A percentile compares a stretch with the other conserved stretches of the same genome.
Evolutionary conservation across 352 stramenopile genomes (phyloP).

Genomic region (Phytophthora ramorum): DNA sequence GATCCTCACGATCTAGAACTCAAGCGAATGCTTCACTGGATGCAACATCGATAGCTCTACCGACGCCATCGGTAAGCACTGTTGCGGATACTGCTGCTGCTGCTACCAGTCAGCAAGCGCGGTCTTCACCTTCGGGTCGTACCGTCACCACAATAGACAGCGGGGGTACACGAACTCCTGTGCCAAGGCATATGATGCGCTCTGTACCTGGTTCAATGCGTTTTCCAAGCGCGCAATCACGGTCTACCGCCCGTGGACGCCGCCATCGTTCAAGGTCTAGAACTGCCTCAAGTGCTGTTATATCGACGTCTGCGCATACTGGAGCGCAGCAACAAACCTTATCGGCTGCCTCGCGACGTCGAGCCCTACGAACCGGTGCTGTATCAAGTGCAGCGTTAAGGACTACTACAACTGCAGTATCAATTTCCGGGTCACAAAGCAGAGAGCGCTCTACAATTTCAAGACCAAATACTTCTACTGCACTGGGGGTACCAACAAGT

Average conservation of each 20-base stretch:
- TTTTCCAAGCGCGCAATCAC: conserved; percentile 12
- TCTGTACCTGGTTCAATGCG: conserved; percentile 12
- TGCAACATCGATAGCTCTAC: background rate
- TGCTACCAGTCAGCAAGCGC: background rate
- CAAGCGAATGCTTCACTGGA: background rate
- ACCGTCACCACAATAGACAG: background rate
- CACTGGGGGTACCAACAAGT: background rate
- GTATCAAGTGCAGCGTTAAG: background rate
- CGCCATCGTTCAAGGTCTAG: conserved; percentile 7
- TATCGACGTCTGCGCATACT: background rate
- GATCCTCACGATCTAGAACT: conserved; percentile 2
- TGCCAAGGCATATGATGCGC: conserved; percentile 17
- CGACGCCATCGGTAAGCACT: background rate
- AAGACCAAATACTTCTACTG: background rate
- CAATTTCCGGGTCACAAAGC: background rate
- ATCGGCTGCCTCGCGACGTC: conserved; percentile 5
- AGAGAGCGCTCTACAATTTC: background rate
- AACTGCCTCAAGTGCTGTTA: conserved; percentile 1
- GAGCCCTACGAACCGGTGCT: conserved; percentile 5
- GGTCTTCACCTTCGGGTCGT: conserved; percentile 5
- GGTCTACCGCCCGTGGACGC: conserved; percentile 1
- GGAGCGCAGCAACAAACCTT: background rate
- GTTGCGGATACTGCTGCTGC: background rate
- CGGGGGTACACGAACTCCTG: conserved; percentile 1
- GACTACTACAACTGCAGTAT: background rate